Evolutionary conservation across 805 yeast genomes (phyloP).

Genomic region (Helenozyma baotianmanensis): DNA sequence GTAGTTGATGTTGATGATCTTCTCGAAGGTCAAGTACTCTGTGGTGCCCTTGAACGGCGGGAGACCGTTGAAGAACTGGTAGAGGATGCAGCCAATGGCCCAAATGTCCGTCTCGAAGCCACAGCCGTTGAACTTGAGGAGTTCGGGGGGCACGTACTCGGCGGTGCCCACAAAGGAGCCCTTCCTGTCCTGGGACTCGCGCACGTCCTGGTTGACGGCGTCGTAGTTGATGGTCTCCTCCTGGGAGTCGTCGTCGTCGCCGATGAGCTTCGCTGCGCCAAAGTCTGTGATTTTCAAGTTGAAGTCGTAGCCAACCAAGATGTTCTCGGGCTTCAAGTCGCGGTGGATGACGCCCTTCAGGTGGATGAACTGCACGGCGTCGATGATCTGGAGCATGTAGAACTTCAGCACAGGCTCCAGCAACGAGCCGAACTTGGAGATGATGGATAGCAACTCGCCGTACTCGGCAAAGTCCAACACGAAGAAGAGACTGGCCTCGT

Average conservation of each 20-base stretch:
- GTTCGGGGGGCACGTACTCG: slow-evolving; percentile 92
- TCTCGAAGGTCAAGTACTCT: slow-evolving; percentile 83
- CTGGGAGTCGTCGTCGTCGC: slow-evolving; percentile 28
- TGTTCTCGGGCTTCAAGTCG: slow-evolving; percentile 93
- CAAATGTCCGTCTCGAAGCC: slow-evolving; percentile 86
- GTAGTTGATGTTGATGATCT: slow-evolving; percentile 75
- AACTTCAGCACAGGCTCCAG: slow-evolving; percentile 72
- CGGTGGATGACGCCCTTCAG: slow-evolving; percentile 86
- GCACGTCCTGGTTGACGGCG: slow-evolving; percentile 24
- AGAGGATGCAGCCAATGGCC: slow-evolving; percentile 90
- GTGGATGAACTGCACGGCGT: slow-evolving; percentile 86
- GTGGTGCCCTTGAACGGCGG: slow-evolving; percentile 90
- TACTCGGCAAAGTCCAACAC: slow-evolving; percentile 92
- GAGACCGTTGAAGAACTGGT: slow-evolving; percentile 73
- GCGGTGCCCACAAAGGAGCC: slow-evolving; percentile 96
- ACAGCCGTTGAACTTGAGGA: slow-evolving; percentile 70
- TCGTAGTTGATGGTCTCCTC: slow-evolving; percentile 30
- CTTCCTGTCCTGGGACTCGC: slow-evolving; percentile 21
- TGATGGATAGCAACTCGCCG: slow-evolving; percentile 84
- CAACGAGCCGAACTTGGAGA: slow-evolving; percentile 72
- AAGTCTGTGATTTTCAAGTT: slow-evolving; percentile 91
- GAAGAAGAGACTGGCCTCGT: slow-evolving; percentile 78
- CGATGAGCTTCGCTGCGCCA: slow-evolving; percentile 89
- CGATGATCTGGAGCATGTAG: slow-evolving; percentile 83
- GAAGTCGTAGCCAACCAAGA: slow-evolving; percentile 78